These are phyloP conservation scores for Arthrobotrys sinensis DNA, from an alignment of 2,329 filamentous ascomycete genomes.

Conservation along the genomic window DNA sequence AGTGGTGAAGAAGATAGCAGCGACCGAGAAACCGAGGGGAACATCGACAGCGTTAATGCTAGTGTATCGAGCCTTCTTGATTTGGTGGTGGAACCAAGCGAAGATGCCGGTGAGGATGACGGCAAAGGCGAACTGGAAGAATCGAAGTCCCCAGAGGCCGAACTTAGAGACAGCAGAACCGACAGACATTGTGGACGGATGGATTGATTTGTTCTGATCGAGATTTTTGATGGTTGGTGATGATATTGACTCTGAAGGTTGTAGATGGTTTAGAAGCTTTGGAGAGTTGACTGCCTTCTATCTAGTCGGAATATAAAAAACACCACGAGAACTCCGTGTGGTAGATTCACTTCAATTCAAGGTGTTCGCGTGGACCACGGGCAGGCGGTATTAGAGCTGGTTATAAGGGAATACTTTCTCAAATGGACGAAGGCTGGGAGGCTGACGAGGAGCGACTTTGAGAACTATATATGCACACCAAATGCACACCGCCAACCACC, in stretches of 20 bases:
- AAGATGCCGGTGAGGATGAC: constrained; percentile 62
- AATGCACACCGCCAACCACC: no score
- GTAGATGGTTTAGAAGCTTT: not conserved
- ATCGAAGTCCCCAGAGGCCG: constrained; percentile 60
- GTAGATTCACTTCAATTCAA: not conserved
- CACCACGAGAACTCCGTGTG: constrained; percentile 8
- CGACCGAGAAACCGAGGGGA: constrained; percentile 61
- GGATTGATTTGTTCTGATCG: not conserved
- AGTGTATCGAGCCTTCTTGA: constrained; percentile 54
- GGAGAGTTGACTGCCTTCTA: not conserved
- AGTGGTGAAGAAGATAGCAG: constrained; percentile 61
- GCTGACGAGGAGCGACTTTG: constrained; percentile 24
- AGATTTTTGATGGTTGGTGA: not conserved
- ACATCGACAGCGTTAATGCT: constrained; percentile 45
- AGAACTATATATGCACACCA: constrained; percentile 18
- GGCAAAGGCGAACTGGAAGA: constrained; percentile 63
- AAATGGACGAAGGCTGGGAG: constrained; percentile 3
- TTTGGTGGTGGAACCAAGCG: constrained; percentile 63
- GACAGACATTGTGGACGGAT: constrained; percentile 34
- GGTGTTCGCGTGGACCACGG: not conserved
- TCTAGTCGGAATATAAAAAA: not conserved
- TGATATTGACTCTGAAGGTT: not conserved
- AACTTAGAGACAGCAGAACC: constrained; percentile 46
- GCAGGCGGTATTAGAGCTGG: not conserved
- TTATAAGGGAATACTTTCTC: not conserved